A percentile compares a stretch with the other conserved stretches of the same genome.
Conservation (phyloP, 1,139 yeast genomes). For the Candida labiduridarum region DNA sequence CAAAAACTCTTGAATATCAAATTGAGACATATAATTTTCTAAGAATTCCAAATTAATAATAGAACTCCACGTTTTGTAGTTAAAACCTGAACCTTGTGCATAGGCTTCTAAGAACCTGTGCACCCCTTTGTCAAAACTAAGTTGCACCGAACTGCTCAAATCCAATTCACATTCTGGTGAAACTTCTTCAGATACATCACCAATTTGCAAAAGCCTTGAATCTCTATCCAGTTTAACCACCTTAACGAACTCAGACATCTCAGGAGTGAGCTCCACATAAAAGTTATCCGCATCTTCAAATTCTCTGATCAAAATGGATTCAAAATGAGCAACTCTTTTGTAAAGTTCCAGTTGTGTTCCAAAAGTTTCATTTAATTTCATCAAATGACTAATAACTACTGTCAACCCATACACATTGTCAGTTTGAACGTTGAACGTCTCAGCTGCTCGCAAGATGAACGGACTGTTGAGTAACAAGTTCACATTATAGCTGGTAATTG, state of each 20-base stretch:
- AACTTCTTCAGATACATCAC: neutral
- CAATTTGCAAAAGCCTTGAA: neutral
- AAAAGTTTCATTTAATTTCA: constrained; percentile 13
- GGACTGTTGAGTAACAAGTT: constrained; percentile 32
- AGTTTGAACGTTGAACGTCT: constrained; percentile 28
- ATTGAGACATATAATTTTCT: constrained; percentile 19
- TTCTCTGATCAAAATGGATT: constrained; percentile 47
- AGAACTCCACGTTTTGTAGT: constrained; percentile 35
- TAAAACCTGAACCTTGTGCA: constrained; percentile 33
- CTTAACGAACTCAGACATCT: constrained; percentile 30
- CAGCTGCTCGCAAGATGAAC: constrained; percentile 30
- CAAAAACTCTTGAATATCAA: constrained; percentile 28
- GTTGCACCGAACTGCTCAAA: constrained; percentile 31
- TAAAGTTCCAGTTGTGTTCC: constrained; percentile 8
- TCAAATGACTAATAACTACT: constrained; percentile 27
- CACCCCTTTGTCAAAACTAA: constrained; percentile 33
- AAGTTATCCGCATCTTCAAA: constrained; percentile 56
- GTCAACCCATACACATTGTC: constrained; percentile 42
- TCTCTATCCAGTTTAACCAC: constrained; percentile 19
- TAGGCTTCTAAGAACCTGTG: constrained; percentile 30
- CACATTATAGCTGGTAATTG: constrained; percentile 17
- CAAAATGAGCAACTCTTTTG: constrained; percentile 29
- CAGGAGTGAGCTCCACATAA: constrained; percentile 43
- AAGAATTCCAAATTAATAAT: constrained; percentile 35
- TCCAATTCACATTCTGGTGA: constrained; percentile 22